Evolutionary conservation across 2,329 filamentous ascomycete genomes (phyloP).

Genomic region (Paramyrothecium sp.): DNA sequence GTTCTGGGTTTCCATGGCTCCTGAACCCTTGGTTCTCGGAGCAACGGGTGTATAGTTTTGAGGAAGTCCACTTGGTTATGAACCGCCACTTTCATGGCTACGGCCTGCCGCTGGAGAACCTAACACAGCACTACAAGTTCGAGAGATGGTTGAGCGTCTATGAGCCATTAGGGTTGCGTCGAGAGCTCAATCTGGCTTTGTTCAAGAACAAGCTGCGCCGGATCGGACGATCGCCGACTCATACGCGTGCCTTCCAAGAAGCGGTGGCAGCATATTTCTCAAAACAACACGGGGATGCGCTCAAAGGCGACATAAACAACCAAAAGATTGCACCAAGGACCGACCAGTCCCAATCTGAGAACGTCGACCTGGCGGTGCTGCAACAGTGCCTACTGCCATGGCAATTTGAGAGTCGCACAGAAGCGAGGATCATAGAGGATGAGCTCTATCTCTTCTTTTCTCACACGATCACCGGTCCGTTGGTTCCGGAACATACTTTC

Average conservation of each 20-base stretch:
- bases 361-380: background rate
- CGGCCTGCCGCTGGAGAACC: background rate
- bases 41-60: background rate
- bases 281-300: too few species aligned
- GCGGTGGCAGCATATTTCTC: too few species aligned
- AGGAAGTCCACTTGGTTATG: background rate
- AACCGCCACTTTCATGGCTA: background rate
- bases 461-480: background rate
- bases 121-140: too few species aligned
- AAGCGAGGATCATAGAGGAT: background rate
- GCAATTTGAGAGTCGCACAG: background rate
- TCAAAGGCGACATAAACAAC: too few species aligned
- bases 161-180: too few species aligned
- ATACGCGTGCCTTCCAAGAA: too few species aligned
- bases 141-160: too few species aligned
- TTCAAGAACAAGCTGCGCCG: too few species aligned
- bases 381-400: background rate
- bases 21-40: background rate
- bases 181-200: too few species aligned
- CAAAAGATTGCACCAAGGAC: too few species aligned
- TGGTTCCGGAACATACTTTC: background rate
- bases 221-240: too few species aligned
- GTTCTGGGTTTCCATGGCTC: background rate
- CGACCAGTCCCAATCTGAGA: too few species aligned
- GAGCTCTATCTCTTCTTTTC: background rate